These are phyloP conservation scores for Colletotrichum costaricense DNA, from an alignment of 2,329 filamentous ascomycete species.

Conservation along the genomic window DNA sequence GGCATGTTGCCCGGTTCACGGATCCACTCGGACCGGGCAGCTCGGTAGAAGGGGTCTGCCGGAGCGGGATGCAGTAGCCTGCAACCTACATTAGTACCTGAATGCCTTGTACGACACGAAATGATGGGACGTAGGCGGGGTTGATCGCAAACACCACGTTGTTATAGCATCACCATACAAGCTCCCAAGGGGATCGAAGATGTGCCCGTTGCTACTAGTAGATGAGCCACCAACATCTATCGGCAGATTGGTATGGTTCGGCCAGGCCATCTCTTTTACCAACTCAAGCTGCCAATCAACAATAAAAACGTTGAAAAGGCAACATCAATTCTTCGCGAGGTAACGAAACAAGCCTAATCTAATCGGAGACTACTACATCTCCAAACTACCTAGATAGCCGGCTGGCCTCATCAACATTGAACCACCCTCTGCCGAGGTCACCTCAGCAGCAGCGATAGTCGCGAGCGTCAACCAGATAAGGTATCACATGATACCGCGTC, in stretches of 20 bases:
- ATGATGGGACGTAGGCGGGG: no score
- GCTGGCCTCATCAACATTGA: neutral
- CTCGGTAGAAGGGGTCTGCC: neutral
- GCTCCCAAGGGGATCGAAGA: neutral
- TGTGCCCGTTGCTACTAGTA: neutral
- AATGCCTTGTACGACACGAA: neutral
- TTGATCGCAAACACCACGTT: neutral
- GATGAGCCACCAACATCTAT: no score
- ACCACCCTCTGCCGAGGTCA: neutral
- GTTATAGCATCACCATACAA: neutral
- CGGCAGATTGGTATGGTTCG: neutral
- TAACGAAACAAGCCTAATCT: neutral
- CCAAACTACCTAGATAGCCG: neutral
- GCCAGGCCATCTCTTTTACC: neutral
- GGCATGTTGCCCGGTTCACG: neutral
- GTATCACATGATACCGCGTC: neutral
- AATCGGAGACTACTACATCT: neutral
- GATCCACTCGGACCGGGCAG: neutral
- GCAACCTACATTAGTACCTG: neutral
- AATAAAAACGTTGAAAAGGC: neutral
- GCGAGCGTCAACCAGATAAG: neutral
- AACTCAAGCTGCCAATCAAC: neutral
- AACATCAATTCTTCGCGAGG: neutral
- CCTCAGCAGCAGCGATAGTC: neutral
- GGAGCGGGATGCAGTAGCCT: neutral